Evolutionary conservation across 371 early-diverging fungal genomes (phyloP), one percentile per base, ranked within the genome.

Genomic region (Haplosporangium sp.): DNA sequence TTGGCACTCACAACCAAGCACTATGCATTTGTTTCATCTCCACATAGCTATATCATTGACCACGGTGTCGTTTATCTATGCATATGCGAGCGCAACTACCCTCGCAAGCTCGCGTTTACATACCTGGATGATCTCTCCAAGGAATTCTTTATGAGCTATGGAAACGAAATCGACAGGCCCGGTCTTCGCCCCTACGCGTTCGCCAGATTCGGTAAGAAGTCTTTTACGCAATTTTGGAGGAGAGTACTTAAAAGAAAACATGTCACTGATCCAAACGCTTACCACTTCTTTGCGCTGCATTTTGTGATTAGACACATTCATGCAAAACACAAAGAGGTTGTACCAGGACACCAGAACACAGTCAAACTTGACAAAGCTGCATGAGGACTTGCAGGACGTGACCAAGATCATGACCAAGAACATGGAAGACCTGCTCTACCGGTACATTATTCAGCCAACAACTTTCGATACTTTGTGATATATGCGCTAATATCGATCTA

Each of bases 391-490:
- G 69, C 92, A 93, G 62, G 99, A 98, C 81, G 98, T 98, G 8
- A 94, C 95, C 37, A 90, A 95, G 69, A 98, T 98, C 63, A 97
- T 98, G 98, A 98, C 96, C 14, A 96, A 94, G 79, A 98, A 98
- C 83, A 96, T 98, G 91, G 94, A 96, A 66, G 98, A 98, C 81
- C 85, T 98, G 46, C 86, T 98, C 56, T 96, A 95, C 89, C 91
- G 99, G 55, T 97, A 96, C 36, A 95, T 29, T 29, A 29, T 29
- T 29, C 29, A 29, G 29, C 29, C 29, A 29, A 29, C 2, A 29
- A 4, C 29, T 4, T 29, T 29, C 29, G 29, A 29, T 29, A 29
- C 4, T 1, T 29, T 4, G 4, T 4, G 1, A 29, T 29, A 4
- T 29, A 29, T 29, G 29, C 29, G 4, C 29, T 4, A 29, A 29